phyloP scores from a whole-genome alignment of 108 stramenopile species.

The Cyclotella kingstonii region DNA sequence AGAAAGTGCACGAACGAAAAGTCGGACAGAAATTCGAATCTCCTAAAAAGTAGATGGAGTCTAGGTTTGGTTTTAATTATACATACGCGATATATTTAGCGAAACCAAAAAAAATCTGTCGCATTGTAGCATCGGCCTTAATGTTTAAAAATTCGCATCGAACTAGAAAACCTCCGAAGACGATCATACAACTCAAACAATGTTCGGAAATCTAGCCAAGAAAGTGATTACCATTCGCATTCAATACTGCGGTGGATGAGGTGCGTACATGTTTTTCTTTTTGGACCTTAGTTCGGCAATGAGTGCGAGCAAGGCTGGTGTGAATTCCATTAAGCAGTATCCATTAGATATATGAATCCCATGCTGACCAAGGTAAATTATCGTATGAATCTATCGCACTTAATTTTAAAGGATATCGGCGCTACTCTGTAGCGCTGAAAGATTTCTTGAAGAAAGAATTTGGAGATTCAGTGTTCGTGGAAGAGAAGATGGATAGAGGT shows the following conservation, averaged over 20 bases:
- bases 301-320: neutral
- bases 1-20: too few relatives aligned
- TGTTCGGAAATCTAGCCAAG: constrained; percentile 21
- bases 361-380: neutral
- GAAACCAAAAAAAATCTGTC: too few relatives aligned
- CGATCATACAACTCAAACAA: too few relatives aligned
- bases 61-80: too few relatives aligned
- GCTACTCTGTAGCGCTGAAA: constrained; percentile 17
- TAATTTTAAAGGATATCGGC: constrained; percentile 14
- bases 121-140: too few relatives aligned
- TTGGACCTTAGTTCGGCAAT: neutral
- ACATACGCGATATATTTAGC: too few relatives aligned
- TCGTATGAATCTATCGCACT: neutral
- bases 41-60: too few relatives aligned
- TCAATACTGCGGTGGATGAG: constrained; percentile 46
- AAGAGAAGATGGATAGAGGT: constrained; percentile 41
- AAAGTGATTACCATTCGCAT: constrained; percentile 24
- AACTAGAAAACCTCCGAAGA: too few relatives aligned
- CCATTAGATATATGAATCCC: neutral
- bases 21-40: too few relatives aligned
- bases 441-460: constrained; percentile 37
- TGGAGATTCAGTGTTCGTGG: constrained; percentile 25
- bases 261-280: constrained; percentile 5
- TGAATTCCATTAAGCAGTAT: neutral
- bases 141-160: too few relatives aligned